Base-by-base conservation (phyloP, 805 yeast species). In the Yarrowia sp. region DNA sequence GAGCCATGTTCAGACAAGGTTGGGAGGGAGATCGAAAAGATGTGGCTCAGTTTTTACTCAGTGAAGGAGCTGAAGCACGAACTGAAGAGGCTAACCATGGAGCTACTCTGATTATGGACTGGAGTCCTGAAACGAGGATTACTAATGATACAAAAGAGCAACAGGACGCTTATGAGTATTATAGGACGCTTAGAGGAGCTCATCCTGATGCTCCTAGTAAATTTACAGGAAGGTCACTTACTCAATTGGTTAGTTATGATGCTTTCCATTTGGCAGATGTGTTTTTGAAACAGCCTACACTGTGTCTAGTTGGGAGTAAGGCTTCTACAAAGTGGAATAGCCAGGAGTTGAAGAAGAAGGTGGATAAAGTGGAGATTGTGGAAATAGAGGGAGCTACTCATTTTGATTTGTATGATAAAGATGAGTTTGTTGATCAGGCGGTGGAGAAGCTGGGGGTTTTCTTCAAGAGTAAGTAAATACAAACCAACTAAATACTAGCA, bases 101-200 rank as follows among this genome's bases (percentile, higher is more conserved):
- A 14, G 43, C 58, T 10, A 22, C 41, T 31, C 62, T 42, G 9
- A 55, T 41, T 9, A 31, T 55, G 62, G 55, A 48, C 41, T 48
- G 55, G 41, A 33, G 41, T 2, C 41, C 55, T 1, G 55, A 35
- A 28, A 51, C 44, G 4, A 38, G n/a, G 5, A 38, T 38, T 35
- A n/a, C 35, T 1, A 8, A n/a, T 2, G 42, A 51, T 32, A 47
- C 53, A 5, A n/a, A n/a, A 7, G 68, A 55, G 13, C 48, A 41
- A 28, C 45, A 41, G 15, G 62, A 67, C 45, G 69, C 67, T 14
- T 38, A 31, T 48, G 68, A 66, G 22, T 67, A 66, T 65, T 67
- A 67, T 51, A 11, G 62, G 13, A 67, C 68, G 1, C 53, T 64
- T 7, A 65, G 68, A 22, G 66, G 68, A 3, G 57, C 50, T 13